Evolutionary conservation across 2,329 filamentous ascomycete species (phyloP).

Genomic region (Xylariaceae sp.): DNA sequence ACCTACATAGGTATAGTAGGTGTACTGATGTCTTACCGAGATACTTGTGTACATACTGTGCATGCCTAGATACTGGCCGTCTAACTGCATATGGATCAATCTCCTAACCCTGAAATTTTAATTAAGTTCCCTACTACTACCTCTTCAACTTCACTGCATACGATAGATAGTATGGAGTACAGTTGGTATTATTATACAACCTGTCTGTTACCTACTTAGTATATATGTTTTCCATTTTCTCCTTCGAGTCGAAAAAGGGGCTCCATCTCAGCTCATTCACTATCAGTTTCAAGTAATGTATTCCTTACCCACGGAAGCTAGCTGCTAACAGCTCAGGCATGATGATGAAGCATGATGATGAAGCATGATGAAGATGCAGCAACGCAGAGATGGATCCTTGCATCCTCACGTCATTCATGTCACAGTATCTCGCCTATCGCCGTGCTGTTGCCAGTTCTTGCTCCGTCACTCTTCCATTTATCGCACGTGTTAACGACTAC

Average conservation of each 20-base stretch:
- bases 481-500: neutral
- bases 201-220: no score
- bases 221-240: no score
- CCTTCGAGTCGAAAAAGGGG: no score
- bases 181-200: no score
- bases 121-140: neutral
- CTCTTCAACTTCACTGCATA: neutral
- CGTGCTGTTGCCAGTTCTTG: neutral
- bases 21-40: no score
- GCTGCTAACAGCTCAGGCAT: no score
- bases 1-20: neutral
- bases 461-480: neutral
- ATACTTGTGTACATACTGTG: conserved; percentile 1
- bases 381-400: neutral
- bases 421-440: neutral
- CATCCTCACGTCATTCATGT: neutral
- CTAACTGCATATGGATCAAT: conserved; percentile 18
- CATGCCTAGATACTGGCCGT: neutral
- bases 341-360: no score
- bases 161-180: no score
- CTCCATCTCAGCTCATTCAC: no score
- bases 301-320: no score
- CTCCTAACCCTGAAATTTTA: conserved; percentile 25
- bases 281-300: no score
- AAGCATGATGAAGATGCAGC: neutral